Percentiles rank a stretch among this genome's conserved stretches.
Conservation (phyloP, 1,284 basidiomycete genomes). For the Mycosarcoma mackinlayi region DNA sequence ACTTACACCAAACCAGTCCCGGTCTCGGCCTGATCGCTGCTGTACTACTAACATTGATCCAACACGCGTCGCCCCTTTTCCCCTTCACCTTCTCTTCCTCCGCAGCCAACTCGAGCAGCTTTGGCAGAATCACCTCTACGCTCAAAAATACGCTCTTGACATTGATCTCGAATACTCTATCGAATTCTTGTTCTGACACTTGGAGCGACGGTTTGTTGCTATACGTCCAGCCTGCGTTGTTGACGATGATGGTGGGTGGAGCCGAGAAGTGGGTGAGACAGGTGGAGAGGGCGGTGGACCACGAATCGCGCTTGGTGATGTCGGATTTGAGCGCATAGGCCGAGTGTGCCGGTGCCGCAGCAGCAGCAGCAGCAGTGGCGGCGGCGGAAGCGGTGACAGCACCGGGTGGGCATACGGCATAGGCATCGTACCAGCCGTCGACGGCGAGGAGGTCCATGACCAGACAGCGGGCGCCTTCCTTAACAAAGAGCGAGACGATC, state of each 20-base stretch:
- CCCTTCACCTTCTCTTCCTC: background rate
- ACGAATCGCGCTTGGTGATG: conserved; percentile 14
- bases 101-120: conserved; percentile 13
- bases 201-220: conserved; percentile 33
- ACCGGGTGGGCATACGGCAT: background rate
- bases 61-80: conserved; percentile 15
- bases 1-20: conserved; percentile 48
- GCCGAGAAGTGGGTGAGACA: conserved; percentile 3
- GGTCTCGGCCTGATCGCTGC: conserved; percentile 46
- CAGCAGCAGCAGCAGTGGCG: background rate
- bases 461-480: conserved; percentile 12
- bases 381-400: background rate
- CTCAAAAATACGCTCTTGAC: conserved; percentile 38
- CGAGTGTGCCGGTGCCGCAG: background rate
- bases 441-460: conserved; percentile 20
- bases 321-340: conserved; percentile 26
- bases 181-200: conserved; percentile 40
- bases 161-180: conserved; percentile 37
- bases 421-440: conserved; percentile 13
- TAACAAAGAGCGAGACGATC: conserved; percentile 29
- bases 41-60: conserved; percentile 30
- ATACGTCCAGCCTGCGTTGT: conserved; percentile 56
- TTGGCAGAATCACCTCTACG: conserved; percentile 26
- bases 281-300: conserved; percentile 3
- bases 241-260: conserved; percentile 22